These are phyloP conservation scores for Trichoderma polysporum DNA, from an alignment of 2,329 filamentous ascomycete species.

Conservation along the genomic window DNA sequence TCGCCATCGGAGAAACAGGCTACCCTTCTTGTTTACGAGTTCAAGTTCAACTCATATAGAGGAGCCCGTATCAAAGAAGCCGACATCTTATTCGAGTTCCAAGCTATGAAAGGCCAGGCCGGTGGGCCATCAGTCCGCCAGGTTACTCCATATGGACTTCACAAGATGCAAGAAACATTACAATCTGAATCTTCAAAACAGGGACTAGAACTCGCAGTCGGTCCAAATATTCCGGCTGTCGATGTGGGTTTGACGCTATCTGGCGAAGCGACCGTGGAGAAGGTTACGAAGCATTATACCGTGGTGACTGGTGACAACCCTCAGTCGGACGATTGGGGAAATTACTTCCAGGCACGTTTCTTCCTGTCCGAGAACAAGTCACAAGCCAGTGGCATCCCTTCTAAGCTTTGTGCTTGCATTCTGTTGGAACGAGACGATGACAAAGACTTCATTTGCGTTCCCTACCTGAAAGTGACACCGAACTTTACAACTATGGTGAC, in stretches of 20 bases:
- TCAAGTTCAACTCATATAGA: background rate
- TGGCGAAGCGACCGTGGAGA: background rate
- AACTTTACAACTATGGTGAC: background rate
- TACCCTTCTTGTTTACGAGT: background rate
- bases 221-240: background rate
- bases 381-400: background rate
- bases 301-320: background rate
- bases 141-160: background rate
- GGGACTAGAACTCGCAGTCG: background rate
- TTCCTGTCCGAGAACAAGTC: background rate
- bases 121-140: background rate
- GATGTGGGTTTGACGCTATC: background rate
- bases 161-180: background rate
- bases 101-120: background rate
- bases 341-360: background rate
- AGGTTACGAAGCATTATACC: background rate
- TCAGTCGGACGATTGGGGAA: background rate
- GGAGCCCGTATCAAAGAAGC: background rate
- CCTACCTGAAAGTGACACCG: background rate
- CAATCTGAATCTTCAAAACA: background rate
- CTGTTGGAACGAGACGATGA: background rate
- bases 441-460: background rate
- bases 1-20: background rate
- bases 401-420: background rate
- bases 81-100: background rate